A percentile compares a stretch with the other conserved stretches of the same genome.
Conservation (phyloP, 768 basidiomycete genomes). For the Amanita brunnescens region DNA sequence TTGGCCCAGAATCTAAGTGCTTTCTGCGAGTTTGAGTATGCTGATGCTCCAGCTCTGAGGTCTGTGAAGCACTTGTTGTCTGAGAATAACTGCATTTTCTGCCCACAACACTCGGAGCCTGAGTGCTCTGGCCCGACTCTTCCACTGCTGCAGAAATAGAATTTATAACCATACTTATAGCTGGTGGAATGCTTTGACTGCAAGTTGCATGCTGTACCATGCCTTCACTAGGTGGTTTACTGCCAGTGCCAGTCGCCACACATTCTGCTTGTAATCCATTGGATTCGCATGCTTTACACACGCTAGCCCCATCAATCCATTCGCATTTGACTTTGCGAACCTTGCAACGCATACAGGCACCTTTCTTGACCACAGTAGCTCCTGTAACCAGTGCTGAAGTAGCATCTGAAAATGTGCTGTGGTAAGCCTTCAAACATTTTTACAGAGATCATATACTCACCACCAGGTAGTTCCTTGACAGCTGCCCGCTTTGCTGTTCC, state of each 20-base stretch:
- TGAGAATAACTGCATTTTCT: not conserved
- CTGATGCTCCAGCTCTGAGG: not conserved
- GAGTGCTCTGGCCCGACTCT: not conserved
- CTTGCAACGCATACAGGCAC: slow-evolving; percentile 3
- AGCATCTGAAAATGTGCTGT: no score
- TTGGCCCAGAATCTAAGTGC: no score
- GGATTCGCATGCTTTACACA: slow-evolving; percentile 1
- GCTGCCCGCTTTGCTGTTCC: not conserved
- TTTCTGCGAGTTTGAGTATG: not conserved
- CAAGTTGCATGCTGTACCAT: not conserved
- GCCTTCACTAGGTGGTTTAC: not conserved
- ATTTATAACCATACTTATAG: not conserved
- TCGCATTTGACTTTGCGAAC: slow-evolving; percentile 4
- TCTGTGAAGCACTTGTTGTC: not conserved
- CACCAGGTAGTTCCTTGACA: not conserved
- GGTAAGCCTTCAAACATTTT: not conserved
- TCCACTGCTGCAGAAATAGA: not conserved
- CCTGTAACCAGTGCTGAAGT: not conserved
- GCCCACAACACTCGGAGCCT: not conserved
- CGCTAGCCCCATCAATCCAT: not conserved
- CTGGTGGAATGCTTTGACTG: not conserved
- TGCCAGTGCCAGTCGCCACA: no score
- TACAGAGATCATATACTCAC: not conserved
- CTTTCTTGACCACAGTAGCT: not conserved
- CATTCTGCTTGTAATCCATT: not conserved